These are phyloP conservation scores for Penicillium sclerotigenum DNA, from an alignment of 2,329 filamentous ascomycete species.

Conservation along the genomic window DNA sequence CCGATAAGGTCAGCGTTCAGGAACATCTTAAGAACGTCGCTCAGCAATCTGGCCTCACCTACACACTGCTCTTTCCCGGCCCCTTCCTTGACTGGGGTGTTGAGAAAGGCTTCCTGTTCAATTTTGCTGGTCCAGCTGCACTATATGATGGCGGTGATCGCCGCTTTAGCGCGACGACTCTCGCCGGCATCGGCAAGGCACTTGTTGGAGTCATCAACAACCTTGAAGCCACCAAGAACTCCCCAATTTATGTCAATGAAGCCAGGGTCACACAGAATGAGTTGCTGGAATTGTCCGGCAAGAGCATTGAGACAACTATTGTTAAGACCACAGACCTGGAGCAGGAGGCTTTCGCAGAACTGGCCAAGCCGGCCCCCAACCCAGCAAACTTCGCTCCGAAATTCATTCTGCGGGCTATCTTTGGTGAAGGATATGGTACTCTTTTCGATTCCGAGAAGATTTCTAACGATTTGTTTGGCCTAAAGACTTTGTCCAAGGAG, in stretches of 20 bases:
- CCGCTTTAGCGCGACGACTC: constrained; percentile 49
- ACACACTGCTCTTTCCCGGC: constrained; percentile 32
- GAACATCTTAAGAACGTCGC: constrained; percentile 25
- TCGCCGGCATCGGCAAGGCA: constrained; percentile 48
- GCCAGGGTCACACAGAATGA: constrained; percentile 46
- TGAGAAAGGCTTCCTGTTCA: constrained; percentile 44
- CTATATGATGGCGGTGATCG: constrained; percentile 53
- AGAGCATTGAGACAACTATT: constrained; percentile 24
- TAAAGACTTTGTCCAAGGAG: constrained; percentile 32
- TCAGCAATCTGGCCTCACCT: constrained; percentile 26
- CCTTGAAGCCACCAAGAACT: constrained; percentile 54
- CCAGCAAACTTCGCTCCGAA: constrained; percentile 20
- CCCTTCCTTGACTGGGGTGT: constrained; percentile 37
- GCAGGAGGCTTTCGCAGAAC: constrained; percentile 27
- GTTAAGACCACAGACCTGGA: constrained; percentile 29
- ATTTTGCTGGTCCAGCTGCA: constrained; percentile 34
- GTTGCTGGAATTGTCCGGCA: constrained; percentile 31
- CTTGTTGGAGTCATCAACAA: constrained; percentile 51
- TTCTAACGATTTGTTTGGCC: constrained; percentile 42
- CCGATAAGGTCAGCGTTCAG: constrained; percentile 30
- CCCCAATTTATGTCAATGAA: constrained; percentile 47
- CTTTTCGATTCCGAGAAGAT: constrained; percentile 25
- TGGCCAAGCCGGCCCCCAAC: constrained; percentile 31
- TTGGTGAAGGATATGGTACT: constrained; percentile 32
- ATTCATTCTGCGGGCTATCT: constrained; percentile 34